Percentiles rank a stretch among this genome's conserved stretches.
These are phyloP conservation scores for Pyrenophora tritici-repentis DNA, from an alignment of 2,329 filamentous ascomycete genomes.

Conservation along the genomic window DNA sequence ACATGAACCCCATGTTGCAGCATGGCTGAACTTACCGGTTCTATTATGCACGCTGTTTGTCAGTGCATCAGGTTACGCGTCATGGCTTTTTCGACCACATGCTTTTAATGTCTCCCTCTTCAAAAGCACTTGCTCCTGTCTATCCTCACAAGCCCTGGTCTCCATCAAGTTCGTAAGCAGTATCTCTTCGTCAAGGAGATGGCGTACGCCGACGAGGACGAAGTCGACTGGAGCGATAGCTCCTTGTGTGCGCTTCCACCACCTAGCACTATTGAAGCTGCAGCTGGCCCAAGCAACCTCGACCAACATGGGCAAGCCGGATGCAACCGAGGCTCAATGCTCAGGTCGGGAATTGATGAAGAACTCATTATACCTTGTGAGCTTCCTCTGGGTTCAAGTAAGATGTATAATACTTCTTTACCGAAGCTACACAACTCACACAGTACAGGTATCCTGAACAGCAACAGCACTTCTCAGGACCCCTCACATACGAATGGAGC, in stretches of 20 bases:
- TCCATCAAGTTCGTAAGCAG: no score
- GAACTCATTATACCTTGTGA: slow-evolving; percentile 2
- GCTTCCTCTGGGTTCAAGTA: slow-evolving; percentile 14
- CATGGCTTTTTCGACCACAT: not conserved
- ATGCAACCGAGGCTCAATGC: not conserved
- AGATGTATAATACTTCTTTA: not conserved
- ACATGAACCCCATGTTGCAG: not conserved
- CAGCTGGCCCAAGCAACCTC: not conserved
- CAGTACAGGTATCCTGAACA: not conserved
- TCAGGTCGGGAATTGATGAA: slow-evolving; percentile 1
- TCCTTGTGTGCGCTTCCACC: slow-evolving; percentile 10
- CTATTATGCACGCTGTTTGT: not conserved
- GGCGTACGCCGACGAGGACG: slow-evolving; percentile 23
- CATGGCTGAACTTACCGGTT: not conserved
- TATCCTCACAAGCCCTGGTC: not conserved
- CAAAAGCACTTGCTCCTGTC: not conserved
- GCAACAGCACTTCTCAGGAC: not conserved
- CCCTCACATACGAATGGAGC: slow-evolving; percentile 11
- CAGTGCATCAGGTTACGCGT: not conserved
- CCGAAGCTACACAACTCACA: not conserved
- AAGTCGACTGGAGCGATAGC: slow-evolving; percentile 35
- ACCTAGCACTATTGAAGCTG: not conserved
- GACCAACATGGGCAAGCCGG: not conserved
- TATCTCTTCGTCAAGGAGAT: slow-evolving; percentile 5
- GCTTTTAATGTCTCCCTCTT: not conserved